Conservation (phyloP, 177 flowering plant genomes). For the Vitis hybrid region DNA sequence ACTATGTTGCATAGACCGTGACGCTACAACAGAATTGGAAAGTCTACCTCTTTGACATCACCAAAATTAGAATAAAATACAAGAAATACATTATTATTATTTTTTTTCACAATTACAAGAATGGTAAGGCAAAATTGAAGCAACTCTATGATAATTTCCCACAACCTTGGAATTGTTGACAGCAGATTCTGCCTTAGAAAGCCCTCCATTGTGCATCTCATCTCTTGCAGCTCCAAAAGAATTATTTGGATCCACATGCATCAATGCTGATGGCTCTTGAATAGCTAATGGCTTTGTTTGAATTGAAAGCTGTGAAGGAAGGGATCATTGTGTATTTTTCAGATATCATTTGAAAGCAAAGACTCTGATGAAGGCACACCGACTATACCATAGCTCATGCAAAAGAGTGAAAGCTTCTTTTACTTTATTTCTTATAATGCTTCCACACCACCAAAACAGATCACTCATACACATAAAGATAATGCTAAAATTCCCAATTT, state of each 20-base stretch:
- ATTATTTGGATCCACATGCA: constrained; percentile 27
- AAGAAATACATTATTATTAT: too few relatives aligned
- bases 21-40: too few relatives aligned
- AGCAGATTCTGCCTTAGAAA: constrained; percentile 27
- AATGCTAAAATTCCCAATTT: neutral
- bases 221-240: constrained; percentile 18
- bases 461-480: neutral
- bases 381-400: neutral
- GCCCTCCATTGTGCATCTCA: constrained; percentile 36
- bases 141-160: neutral
- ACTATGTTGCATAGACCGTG: too few relatives aligned
- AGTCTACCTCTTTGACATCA: too few relatives aligned
- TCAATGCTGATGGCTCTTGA: constrained; percentile 28
- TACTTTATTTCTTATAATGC: neutral
- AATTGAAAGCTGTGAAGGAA: constrained; percentile 19
- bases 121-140: too few relatives aligned
- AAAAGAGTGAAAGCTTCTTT: neutral
- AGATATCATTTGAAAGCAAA: neutral
- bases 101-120: too few relatives aligned
- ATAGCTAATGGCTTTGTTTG: constrained; percentile 18
- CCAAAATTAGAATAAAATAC: too few relatives aligned
- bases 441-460: neutral
- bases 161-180: constrained; percentile 41
- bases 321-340: neutral
- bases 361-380: too few relatives aligned